Evolutionary conservation across 192 early-diverging fungal species (phyloP).

Genomic region (Rhizoclosmatium globosum): DNA sequence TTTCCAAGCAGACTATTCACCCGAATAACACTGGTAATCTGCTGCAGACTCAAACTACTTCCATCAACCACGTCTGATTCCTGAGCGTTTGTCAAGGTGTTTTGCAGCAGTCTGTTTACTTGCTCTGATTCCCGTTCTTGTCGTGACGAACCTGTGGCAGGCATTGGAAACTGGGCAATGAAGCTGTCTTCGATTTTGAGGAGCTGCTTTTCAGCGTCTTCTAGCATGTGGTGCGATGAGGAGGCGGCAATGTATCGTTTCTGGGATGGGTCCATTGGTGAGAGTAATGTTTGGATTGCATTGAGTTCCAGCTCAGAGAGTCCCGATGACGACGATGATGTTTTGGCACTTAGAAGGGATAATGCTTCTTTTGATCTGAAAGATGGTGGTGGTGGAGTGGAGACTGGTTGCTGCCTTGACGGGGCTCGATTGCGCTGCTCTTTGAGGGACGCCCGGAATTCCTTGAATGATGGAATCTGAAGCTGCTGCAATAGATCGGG

Average conservation of each 20-base stretch:
- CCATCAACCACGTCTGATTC: background rate
- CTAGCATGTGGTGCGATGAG: background rate
- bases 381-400: background rate
- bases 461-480: constrained; percentile 14
- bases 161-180: constrained; percentile 12
- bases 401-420: background rate
- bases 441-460: constrained; percentile 10
- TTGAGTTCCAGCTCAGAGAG: constrained; percentile 8
- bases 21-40: constrained; percentile 48
- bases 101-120: background rate
- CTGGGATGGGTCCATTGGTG: background rate
- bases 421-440: background rate
- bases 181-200: constrained; percentile 16
- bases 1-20: constrained; percentile 69
- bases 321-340: constrained; percentile 4
- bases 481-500: background rate
- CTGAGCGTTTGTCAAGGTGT: too few relatives aligned
- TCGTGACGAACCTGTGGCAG: background rate
- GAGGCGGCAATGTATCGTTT: background rate
- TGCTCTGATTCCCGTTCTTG: background rate
- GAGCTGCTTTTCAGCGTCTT: background rate
- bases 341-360: constrained; percentile 1
- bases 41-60: background rate
- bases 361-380: background rate
- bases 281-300: constrained; percentile 8